phyloP scores from a whole-genome alignment of 2,329 filamentous ascomycete genomes.

The Aspergillus spinulosporus region DNA sequence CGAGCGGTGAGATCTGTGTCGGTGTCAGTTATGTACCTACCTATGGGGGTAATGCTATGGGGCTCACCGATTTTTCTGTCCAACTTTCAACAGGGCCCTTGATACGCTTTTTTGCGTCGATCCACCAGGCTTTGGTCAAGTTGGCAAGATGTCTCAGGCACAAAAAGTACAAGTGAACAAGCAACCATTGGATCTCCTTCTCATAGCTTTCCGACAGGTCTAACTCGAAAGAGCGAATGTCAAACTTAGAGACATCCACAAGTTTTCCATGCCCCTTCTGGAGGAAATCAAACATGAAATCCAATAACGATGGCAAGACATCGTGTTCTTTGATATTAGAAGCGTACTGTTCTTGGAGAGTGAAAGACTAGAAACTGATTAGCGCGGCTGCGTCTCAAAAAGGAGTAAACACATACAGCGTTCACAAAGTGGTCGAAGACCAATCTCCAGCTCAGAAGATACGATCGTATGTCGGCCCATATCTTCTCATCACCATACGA shows the following conservation, averaged over 20 bases:
- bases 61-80: constrained; percentile 83
- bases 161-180: constrained; percentile 84
- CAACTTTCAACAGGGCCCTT: constrained; percentile 79
- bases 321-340: constrained; percentile 74
- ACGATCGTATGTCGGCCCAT: constrained; percentile 70
- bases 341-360: constrained; percentile 78
- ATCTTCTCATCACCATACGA: constrained; percentile 65
- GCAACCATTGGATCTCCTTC: constrained; percentile 76
- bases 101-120: constrained; percentile 73
- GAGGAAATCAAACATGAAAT: constrained; percentile 81
- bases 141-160: constrained; percentile 74
- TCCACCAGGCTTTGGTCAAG: constrained; percentile 80
- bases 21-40: constrained; percentile 13
- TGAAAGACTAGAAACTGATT: constrained; percentile 61
- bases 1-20: constrained; percentile 43
- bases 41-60: constrained; percentile 43
- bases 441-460: constrained; percentile 85
- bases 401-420: constrained; percentile 48
- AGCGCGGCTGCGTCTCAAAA: constrained; percentile 18
- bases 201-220: constrained; percentile 66
- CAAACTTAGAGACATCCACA: constrained; percentile 68
- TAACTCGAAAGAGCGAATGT: constrained; percentile 62
- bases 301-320: constrained; percentile 67
- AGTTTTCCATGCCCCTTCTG: constrained; percentile 74
- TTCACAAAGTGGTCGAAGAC: constrained; percentile 82